A percentile compares a stretch with the other conserved stretches of the same genome.
phyloP scores from a whole-genome alignment of 2,329 filamentous ascomycete genomes.

The Helicocarpus griseus region DNA sequence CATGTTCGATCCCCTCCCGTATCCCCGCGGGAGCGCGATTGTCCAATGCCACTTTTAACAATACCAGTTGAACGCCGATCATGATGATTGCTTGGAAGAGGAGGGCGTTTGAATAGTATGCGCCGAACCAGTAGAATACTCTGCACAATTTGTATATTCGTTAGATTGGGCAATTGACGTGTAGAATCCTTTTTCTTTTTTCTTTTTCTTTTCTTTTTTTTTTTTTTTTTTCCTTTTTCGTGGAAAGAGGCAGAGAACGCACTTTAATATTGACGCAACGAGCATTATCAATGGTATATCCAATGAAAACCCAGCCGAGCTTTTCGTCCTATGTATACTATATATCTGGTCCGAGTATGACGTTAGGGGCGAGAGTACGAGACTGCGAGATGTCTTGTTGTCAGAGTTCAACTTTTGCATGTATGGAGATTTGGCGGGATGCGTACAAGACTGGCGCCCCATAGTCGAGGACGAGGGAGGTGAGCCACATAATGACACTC shows the following conservation, averaged over 20 bases:
- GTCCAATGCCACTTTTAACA: constrained; percentile 52
- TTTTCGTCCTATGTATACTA: constrained; percentile 51
- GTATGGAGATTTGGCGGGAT: constrained; percentile 11
- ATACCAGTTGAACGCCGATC: constrained; percentile 47
- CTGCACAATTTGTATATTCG: constrained; percentile 24
- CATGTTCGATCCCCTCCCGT: constrained; percentile 31
- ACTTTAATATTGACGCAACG: constrained; percentile 55
- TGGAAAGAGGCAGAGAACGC: constrained; percentile 13
- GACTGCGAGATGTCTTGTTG: constrained; percentile 28
- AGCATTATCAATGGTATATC: constrained; percentile 61
- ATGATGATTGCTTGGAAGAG: constrained; percentile 52
- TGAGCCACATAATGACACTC: constrained; percentile 27
- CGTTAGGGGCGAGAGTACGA: constrained; percentile 53
- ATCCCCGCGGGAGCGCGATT: constrained; percentile 40
- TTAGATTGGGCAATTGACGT: background rate
- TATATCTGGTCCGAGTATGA: constrained; percentile 59
- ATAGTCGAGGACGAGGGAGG: constrained; percentile 35
- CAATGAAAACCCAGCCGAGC: constrained; percentile 54
- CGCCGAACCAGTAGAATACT: constrained; percentile 57
- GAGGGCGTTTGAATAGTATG: constrained; percentile 49
- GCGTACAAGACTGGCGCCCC: constrained; percentile 41
- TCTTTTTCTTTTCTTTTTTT: too few relatives aligned
- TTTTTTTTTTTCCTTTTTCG: too few relatives aligned
- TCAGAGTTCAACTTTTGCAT: background rate
- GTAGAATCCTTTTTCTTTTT: too few relatives aligned